Base-by-base conservation (phyloP, 2,329 filamentous ascomycete species). In the Phoma sp. region DNA sequence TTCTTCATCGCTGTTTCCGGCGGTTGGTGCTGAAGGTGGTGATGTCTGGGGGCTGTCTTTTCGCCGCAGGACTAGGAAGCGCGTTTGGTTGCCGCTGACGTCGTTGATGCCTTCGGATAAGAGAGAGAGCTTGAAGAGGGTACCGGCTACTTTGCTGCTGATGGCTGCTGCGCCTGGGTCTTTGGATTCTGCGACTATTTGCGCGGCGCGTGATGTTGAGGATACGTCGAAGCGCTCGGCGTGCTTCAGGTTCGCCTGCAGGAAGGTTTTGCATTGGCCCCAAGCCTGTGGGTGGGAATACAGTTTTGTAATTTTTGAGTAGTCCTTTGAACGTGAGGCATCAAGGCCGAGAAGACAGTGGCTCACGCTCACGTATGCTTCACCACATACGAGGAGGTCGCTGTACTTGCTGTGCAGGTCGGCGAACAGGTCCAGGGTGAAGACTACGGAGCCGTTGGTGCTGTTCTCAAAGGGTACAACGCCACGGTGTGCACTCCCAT, bases 241-340 rank as follows among this genome's bases (percentile, higher is more conserved):
- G 37, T 85, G 85, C 63, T 87, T 87, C 57, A 96, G 84, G 65
- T 90, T 80, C 23, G 81, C 79, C 7, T 82, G 80, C 21, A 97
- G 83, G 75, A 96, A 96, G 7, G 71, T 75, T 37, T 87, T 87
- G 76, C 93, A 97, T 77, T 99, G 95, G 21, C 92, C 92, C 81
- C 95, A 96, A 23, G 92, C 95, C 76, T 99, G 95, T 9, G 93
- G 93, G 76, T 99, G 95, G 20, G 91, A 95, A 78, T 96, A 96
- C 33, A 99, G 76, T 67, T 88, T 88, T 64, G 82, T 84, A 67
- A 98, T 83, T 64, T 88, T 81, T 49, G 78, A 75, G 57, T 93
- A 75, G 59, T 78, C 77, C 4, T 21, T 21, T n/a, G 53, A 12
- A 9, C 14, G 21, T 5, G 45, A 28, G 7, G 53, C 12, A 11